These are phyloP conservation scores for Kodamaea leandrae DNA, from an alignment of 805 yeast species.

Conservation along the genomic window DNA sequence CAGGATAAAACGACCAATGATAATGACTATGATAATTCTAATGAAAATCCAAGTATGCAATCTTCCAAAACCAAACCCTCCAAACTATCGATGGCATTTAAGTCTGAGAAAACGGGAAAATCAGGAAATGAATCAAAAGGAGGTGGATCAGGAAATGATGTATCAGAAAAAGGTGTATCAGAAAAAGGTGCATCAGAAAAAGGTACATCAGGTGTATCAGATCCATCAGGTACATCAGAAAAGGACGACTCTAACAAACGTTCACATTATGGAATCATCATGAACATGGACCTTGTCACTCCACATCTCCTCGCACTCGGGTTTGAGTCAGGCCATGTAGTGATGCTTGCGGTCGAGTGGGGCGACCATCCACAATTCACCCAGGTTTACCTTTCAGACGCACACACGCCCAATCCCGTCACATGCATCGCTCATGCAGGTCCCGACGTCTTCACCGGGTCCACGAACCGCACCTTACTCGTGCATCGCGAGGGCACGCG, in stretches of 20 bases:
- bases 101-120: too few relatives aligned
- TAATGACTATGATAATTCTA: too few relatives aligned
- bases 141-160: too few relatives aligned
- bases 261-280: constrained; percentile 57
- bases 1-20: too few relatives aligned
- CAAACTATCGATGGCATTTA: too few relatives aligned
- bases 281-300: constrained; percentile 49
- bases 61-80: too few relatives aligned
- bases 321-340: constrained; percentile 67
- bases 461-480: constrained; percentile 23
- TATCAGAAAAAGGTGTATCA: too few relatives aligned
- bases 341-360: constrained; percentile 25
- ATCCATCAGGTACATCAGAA: neutral
- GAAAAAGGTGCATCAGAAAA: too few relatives aligned
- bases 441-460: constrained; percentile 4
- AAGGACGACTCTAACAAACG: neutral
- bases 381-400: constrained; percentile 22
- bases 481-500: neutral
- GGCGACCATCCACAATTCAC: constrained; percentile 17
- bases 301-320: constrained; percentile 47
- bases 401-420: constrained; percentile 56
- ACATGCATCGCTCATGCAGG: constrained; percentile 31
- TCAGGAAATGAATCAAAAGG: too few relatives aligned
- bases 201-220: too few relatives aligned
- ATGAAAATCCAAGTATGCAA: too few relatives aligned